Percentiles rank a stretch among this genome's conserved stretches.
Conservation (phyloP, 176 grass and related monocot species). For the Oryza punctata region DNA sequence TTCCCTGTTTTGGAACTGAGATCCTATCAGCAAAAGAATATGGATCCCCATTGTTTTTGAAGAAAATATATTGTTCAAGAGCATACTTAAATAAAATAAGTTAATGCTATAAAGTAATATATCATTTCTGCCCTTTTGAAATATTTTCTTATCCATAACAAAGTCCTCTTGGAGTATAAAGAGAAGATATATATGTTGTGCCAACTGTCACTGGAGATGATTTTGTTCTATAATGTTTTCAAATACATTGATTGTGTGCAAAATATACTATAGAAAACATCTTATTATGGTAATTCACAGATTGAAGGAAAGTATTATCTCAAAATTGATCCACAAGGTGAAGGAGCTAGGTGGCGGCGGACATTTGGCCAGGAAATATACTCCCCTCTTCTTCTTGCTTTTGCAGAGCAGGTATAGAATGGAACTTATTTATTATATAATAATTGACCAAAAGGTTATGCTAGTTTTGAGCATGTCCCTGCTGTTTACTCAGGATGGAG, state of each 20-base stretch:
- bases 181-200: background rate
- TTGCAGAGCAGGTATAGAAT: conserved; percentile 73
- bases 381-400: conserved; percentile 92
- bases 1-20: conserved; percentile 18
- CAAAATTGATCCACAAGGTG: conserved; percentile 81
- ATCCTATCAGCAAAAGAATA: conserved; percentile 13
- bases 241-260: background rate
- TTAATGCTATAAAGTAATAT: background rate
- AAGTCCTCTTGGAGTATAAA: background rate
- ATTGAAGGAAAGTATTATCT: conserved; percentile 91
- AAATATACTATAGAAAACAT: conserved; percentile 3
- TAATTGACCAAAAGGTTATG: conserved; percentile 28
- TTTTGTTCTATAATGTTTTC: conserved; percentile 19
- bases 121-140: background rate
- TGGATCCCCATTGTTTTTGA: background rate
- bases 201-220: background rate
- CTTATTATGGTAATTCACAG: conserved; percentile 42
- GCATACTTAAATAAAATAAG: conserved; percentile 7
- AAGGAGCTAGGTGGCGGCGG: conserved; percentile 83
- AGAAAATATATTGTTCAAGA: background rate
- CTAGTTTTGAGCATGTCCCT: conserved; percentile 10
- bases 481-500: conserved; percentile 66
- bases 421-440: conserved; percentile 23
- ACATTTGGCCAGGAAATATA: conserved; percentile 96
- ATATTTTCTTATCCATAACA: conserved; percentile 1